Base-by-base conservation (phyloP, 257 asterid species). In the Fraxinus anomala region DNA sequence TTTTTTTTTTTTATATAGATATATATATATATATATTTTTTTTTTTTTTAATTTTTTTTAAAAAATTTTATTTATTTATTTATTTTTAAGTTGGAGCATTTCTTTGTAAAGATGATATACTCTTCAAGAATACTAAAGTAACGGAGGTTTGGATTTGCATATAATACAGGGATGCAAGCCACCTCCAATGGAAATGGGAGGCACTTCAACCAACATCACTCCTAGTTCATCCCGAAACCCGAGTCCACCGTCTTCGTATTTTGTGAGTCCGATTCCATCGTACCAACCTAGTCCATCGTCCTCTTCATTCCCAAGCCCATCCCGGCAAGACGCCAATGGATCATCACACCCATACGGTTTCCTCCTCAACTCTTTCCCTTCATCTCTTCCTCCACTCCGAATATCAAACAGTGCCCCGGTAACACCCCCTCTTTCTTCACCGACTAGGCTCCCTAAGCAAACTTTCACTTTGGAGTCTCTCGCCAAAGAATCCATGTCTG, bases 241-340 rank as follows among this genome's bases (percentile, higher is more conserved):
- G 1, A 96, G 99, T 83, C 98, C 99, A 1, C 99, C 98, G 6
- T 96, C 98, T 28, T 96, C 99, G 1, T 94, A 92, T 73, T 96
- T 96, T 36, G 94, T 97, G 0, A 91, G 93, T 49, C 99, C 99
- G 3, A 91, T 96, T 68, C 97, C 97, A 71, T 96, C 99, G 1
- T 96, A 96, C 68, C 98, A 94, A 70, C 96, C 96, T 0, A 96
- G 99, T 70, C 99, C 99, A 0, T 75, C 89, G 1, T 96, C 99
- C 26, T 96, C 99, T 0, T 90, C 99, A 7, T 96, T 89, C 88
- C 99, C 99, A 4, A 93, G 99, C 77, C 99, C 98, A 0, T 71
- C 92, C 19, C 94, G 91, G 13, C 83, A 68, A 3, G 91, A 87
- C 73, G 70, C 84, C 10, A 88, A 88, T 70, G 63, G 82, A 8